Evolutionary conservation across 1,139 yeast species (phyloP), one percentile per base, ranked within the genome.

Genomic region (Taphrina wiesneri): DNA sequence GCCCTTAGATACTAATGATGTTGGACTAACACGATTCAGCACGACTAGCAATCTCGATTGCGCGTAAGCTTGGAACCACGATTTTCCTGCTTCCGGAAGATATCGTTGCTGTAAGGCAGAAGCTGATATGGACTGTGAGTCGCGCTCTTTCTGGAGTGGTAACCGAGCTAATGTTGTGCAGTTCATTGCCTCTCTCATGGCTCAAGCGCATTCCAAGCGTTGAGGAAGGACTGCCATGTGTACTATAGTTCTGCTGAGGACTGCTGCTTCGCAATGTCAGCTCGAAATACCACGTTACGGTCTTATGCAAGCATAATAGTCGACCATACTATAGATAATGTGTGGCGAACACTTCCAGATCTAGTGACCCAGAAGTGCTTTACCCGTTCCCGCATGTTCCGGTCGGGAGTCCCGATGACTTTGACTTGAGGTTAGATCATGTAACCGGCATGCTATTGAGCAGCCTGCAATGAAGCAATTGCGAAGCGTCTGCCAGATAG

Each of bases 71-170:
- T 72, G 99, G 99, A 68, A 99, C 97, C 53, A 85, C 95, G 76
- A 93, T 93, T 73, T 93, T 98, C 97, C 83, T 93, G 73, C 97
- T 93, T 32, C 99, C 99, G n/a, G 99, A 93, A 78, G 99, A 93
- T 80, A 93, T 93, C 74, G 90, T 87, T 73, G 98, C 92, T 79
- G 97, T 95, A 52, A 88, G 99, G 79, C 82, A 96, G 61, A 86
- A 98, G 77, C 86, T 93, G 79, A 88, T 93, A 67, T 84, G 92
- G 75, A 91, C 99, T 11, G 59, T 54, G 17, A 39, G 59, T 41
- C 2, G 13, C 17, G 5, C 28, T n/a, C 9, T 13, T 13, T 9
- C 46, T n/a, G 23, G 23, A n/a, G 19, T 15, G n/a, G 2, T 15
- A 13, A 26, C 9, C 7, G 1, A 34, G 23, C 56, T 32, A 21